These are phyloP conservation scores for Pharus latifolius DNA, from an alignment of 176 grass and related monocot species.

Conservation along the genomic window DNA sequence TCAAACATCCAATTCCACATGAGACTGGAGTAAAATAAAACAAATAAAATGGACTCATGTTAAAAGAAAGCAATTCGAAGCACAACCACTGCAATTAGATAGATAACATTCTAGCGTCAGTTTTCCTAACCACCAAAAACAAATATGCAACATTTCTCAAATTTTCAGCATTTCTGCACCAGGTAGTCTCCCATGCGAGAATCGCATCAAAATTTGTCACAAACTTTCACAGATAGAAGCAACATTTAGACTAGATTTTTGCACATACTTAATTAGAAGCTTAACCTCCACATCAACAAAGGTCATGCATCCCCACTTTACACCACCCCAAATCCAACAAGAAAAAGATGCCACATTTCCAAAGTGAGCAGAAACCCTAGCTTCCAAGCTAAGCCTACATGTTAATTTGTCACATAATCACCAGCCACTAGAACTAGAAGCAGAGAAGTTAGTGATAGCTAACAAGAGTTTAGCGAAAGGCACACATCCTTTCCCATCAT, in stretches of 20 bases:
- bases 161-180: not conserved
- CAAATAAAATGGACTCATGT: not conserved
- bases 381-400: not conserved
- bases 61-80: not conserved
- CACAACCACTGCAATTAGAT: not conserved
- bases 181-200: too few relatives aligned
- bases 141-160: not conserved
- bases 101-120: not conserved
- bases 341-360: slow-evolving; percentile 22
- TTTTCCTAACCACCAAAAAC: not conserved
- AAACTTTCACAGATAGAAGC: not conserved
- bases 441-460: slow-evolving; percentile 6
- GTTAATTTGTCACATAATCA: too few relatives aligned
- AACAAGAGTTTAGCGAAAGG: slow-evolving; percentile 1
- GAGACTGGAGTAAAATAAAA: not conserved
- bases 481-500: slow-evolving; percentile 17
- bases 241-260: not conserved
- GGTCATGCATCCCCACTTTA: not conserved
- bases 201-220: too few relatives aligned
- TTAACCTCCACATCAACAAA: too few relatives aligned
- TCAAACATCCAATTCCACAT: not conserved
- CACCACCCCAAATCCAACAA: not conserved
- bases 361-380: not conserved
- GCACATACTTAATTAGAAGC: too few relatives aligned
- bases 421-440: too few relatives aligned